Base-by-base conservation (phyloP, 139 green algal species). In the Axilococcus clingmanii region DNA sequence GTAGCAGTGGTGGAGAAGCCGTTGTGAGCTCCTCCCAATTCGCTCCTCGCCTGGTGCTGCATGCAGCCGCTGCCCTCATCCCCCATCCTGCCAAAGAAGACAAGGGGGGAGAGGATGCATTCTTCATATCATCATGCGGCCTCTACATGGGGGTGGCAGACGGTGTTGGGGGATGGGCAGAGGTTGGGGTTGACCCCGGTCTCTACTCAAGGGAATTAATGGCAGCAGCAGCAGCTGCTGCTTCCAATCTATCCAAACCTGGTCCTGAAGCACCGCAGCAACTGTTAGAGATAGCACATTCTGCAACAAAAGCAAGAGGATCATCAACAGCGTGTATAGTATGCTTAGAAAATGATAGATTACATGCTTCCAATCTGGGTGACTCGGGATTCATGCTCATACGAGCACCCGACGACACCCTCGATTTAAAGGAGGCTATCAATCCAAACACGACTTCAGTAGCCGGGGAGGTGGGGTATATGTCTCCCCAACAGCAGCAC, bases 401-500 rank as follows among this genome's bases (percentile, higher is more conserved):
- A 5, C 45, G 54, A 11, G 31, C 25, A 31, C n/a, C n/a, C n/a
- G n/a, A n/a, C n/a, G n/a, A 7, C 5, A 7, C 24, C 40, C 29
- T 23, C 5, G 12, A 7, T 9, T 77, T 81, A 36, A 33, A 77
- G n/a, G n/a, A n/a, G n/a, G n/a, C n/a, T n/a, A n/a, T n/a, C n/a
- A n/a, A n/a, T n/a, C n/a, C n/a, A n/a, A n/a, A n/a, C n/a, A n/a
- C n/a, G n/a, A n/a, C n/a, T n/a, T n/a, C n/a, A n/a, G n/a, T n/a
- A n/a, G n/a, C n/a, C n/a, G 57, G 35, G 7, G n/a, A 81, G 40
- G 64, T 89, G 12, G 36, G 72, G 3, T 92, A 89, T 77, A 75
- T 84, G 56, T 89, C 74, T 7, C 86, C 85, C 3, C 72, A 83
- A 48, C 89, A 97, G 77, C 88, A 98, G 73, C 90, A 97, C 68